A percentile compares a stretch with the other conserved stretches of the same genome.
phyloP scores from a whole-genome alignment of 345 rosid genomes.

The Eucalyptus guilfoylei region DNA sequence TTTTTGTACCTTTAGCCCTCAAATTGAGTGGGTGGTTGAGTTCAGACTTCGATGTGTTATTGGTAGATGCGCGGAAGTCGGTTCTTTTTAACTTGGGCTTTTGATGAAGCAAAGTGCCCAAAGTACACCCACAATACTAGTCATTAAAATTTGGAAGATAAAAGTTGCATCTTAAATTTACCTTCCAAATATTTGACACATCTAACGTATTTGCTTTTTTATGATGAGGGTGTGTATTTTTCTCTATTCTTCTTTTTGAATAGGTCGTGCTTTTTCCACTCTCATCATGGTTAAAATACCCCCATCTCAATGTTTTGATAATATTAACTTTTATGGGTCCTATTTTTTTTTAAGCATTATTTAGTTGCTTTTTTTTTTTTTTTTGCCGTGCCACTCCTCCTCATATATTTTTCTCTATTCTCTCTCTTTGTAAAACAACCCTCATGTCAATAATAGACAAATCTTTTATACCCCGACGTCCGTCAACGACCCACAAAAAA shows the following conservation, averaged over 20 bases:
- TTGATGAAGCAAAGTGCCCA: not conserved
- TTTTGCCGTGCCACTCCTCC: not conserved
- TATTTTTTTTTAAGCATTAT: not conserved
- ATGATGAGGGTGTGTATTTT: not conserved
- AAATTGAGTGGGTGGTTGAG: not conserved
- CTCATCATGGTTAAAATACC: not conserved
- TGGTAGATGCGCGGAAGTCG: not conserved
- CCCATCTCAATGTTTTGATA: not conserved
- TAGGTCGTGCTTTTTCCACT: not conserved
- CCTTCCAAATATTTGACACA: not conserved
- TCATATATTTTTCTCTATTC: not conserved
- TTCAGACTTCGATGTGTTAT: not conserved
- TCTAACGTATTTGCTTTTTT: not conserved
- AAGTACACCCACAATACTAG: not conserved
- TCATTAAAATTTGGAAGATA: not conserved
- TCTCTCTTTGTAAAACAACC: not conserved
- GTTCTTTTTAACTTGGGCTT: not conserved
- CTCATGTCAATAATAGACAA: not conserved
- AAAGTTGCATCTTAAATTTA: not conserved
- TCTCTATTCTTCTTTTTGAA: too few relatives aligned
- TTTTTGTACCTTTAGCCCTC: not conserved
- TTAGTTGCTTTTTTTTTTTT: not conserved
- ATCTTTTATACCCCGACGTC: not conserved
- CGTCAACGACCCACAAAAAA: not conserved
- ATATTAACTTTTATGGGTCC: not conserved